Evolutionary conservation across 139 green algal species (phyloP).

Genomic region (Chloropicon primus): DNA sequence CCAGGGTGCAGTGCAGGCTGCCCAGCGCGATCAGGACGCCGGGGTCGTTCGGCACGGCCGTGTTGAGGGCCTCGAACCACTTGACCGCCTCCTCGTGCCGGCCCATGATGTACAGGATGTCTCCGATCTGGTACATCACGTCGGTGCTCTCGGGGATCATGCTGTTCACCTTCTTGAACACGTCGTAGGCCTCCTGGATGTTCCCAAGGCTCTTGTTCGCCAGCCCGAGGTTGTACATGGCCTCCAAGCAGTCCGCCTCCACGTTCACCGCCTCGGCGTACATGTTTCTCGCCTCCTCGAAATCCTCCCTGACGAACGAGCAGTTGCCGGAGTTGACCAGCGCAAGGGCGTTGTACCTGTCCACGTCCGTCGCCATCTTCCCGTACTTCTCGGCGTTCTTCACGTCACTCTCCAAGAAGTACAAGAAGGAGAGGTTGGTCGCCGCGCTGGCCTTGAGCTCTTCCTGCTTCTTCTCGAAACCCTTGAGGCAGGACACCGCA

Average conservation of each 20-base stretch:
- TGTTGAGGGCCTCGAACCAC: conserved; percentile 63
- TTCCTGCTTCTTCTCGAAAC: conserved; percentile 67
- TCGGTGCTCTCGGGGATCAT: conserved; percentile 56
- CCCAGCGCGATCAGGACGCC: conserved; percentile 57
- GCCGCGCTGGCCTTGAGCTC: conserved; percentile 49
- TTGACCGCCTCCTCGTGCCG: conserved; percentile 44
- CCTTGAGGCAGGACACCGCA: conserved; percentile 54
- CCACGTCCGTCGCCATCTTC: conserved; percentile 47
- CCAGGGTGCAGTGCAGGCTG: conserved; percentile 46
- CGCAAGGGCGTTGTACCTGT: conserved; percentile 58
- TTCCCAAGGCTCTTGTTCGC: conserved; percentile 27
- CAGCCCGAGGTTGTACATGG: conserved; percentile 61
- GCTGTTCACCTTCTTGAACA: conserved; percentile 54
- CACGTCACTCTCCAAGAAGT: conserved; percentile 45
- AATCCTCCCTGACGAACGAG: conserved; percentile 2
- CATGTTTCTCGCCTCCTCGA: conserved; percentile 3
- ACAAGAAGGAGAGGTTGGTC: conserved; percentile 65
- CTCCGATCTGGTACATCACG: conserved; percentile 40
- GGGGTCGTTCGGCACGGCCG: conserved; percentile 52
- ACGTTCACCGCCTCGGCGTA: conserved; percentile 56
- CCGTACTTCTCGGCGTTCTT: conserved; percentile 47
- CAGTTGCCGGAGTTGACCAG: conserved; percentile 56
- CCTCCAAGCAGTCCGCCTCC: conserved; percentile 62
- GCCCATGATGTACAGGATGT: neutral
- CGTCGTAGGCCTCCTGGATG: conserved; percentile 27